Conservation (phyloP, 2,329 filamentous ascomycete species). For the Madurella mycetomatis region DNA sequence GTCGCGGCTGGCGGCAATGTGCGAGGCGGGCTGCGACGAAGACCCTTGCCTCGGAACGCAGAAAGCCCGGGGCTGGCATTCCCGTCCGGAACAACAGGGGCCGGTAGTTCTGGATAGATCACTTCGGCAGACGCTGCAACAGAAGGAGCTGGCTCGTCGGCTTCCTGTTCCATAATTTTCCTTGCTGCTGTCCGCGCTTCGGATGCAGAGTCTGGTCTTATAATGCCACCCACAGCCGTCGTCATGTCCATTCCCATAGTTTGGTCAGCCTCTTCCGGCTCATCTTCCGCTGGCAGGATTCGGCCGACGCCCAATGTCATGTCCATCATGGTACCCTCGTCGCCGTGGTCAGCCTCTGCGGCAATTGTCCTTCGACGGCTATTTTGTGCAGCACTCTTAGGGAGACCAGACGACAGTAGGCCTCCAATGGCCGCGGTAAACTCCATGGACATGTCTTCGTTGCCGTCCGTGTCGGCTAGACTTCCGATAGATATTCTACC, state of each 20-base stretch:
- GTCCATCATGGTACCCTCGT: conserved; percentile 56
- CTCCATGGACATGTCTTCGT: conserved; percentile 77
- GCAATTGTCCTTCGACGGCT: conserved; percentile 25
- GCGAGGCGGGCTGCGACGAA: conserved; percentile 46
- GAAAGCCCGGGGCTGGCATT: conserved; percentile 49
- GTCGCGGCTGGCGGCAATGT: conserved; percentile 40
- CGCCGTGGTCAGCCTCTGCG: conserved; percentile 28
- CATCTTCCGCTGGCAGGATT: conserved; percentile 43
- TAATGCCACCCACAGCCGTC: conserved; percentile 57
- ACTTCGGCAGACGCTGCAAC: conserved; percentile 38
- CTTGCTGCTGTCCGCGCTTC: conserved; percentile 47
- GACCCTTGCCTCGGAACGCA: conserved; percentile 46
- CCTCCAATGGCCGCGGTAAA: conserved; percentile 63
- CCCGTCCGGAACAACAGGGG: conserved; percentile 40
- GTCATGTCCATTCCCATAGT: conserved; percentile 66
- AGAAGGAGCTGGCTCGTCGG: conserved; percentile 43
- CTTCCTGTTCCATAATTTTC: conserved; percentile 56
- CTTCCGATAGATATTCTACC: conserved; percentile 29
- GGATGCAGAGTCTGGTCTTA: conserved; percentile 39
- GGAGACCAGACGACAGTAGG: conserved; percentile 35
- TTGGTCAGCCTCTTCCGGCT: conserved; percentile 28
- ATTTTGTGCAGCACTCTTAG: conserved; percentile 17
- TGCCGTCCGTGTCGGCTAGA: conserved; percentile 39
- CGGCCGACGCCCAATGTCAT: conserved; percentile 61
- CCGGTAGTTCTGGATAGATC: conserved; percentile 34